Evolutionary conservation across 805 yeast genomes (phyloP).

Genomic region (Yarrowia osloensis): DNA sequence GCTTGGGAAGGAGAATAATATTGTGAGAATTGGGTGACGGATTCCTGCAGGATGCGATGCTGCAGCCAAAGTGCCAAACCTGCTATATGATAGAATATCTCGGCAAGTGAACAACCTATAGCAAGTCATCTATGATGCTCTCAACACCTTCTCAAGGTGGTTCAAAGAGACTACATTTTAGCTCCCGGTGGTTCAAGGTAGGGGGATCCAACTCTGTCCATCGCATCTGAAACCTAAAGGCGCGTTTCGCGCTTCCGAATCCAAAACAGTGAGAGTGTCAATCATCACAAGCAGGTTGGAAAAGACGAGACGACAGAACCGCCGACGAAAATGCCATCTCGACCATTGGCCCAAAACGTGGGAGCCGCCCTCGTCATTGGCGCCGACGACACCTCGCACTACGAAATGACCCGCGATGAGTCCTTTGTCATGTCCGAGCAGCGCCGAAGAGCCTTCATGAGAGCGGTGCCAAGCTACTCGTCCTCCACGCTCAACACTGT

Average conservation of each 20-base stretch:
- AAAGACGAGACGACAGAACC: background rate
- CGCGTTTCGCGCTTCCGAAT: conserved; percentile 19
- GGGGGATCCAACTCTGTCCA: conserved; percentile 11
- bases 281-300: conserved; percentile 4
- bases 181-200: background rate
- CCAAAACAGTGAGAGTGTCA: conserved; percentile 10
- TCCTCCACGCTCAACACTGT: conserved; percentile 26
- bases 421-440: conserved; percentile 19
- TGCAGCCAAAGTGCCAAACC: background rate
- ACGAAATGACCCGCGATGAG: conserved; percentile 28
- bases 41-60: background rate
- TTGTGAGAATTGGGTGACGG: background rate
- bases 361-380: conserved; percentile 16
- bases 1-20: background rate
- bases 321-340: background rate
- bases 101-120: too few relatives aligned
- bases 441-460: conserved; percentile 28
- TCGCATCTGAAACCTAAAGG: conserved; percentile 21
- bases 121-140: background rate
- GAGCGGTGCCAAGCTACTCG: conserved; percentile 14
- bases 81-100: background rate
- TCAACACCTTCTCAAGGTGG: background rate
- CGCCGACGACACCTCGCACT: conserved; percentile 5
- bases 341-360: conserved; percentile 16
- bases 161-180: background rate